Percentiles rank a stretch among this genome's conserved stretches.
phyloP scores from a whole-genome alignment of 1,284 basidiomycete species.

The Cerioporus squamosus region DNA sequence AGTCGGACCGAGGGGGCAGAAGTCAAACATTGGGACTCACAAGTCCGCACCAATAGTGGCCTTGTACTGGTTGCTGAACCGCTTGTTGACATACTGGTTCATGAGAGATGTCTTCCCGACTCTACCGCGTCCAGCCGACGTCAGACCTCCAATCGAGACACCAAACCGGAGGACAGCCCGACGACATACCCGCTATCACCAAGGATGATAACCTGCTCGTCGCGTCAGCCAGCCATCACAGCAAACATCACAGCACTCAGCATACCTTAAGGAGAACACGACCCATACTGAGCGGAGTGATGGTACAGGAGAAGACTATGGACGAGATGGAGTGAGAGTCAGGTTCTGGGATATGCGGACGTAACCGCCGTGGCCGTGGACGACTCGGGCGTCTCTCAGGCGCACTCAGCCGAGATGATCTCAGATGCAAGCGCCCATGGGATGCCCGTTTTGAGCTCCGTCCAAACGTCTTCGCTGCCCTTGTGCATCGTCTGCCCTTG shows the following conservation, averaged over 20 bases:
- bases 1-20: slow-evolving; percentile 3
- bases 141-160: slow-evolving; percentile 6
- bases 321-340: slow-evolving; percentile 16
- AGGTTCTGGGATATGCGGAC: slow-evolving; percentile 22
- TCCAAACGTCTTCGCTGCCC: slow-evolving; percentile 16
- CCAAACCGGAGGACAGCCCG: slow-evolving; percentile 11
- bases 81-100: slow-evolving; percentile 99
- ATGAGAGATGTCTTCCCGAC: slow-evolving; percentile 99
- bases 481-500: slow-evolving; percentile 5
- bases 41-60: slow-evolving; percentile 94
- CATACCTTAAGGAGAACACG: slow-evolving; percentile 94
- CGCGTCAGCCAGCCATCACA: slow-evolving; percentile 15
- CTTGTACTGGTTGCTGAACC: slow-evolving; percentile 99
- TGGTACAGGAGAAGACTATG: slow-evolving; percentile 17
- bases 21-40: slow-evolving; percentile 48
- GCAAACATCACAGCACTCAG: slow-evolving; percentile 1
- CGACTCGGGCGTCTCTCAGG: slow-evolving; percentile 21
- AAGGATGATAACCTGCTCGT: slow-evolving; percentile 89
- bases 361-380: slow-evolving; percentile 20
- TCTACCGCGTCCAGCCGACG: slow-evolving; percentile 45
- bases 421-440: slow-evolving; percentile 19
- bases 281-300: slow-evolving; percentile 56
- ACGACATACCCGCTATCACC: slow-evolving; percentile 92
- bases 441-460: slow-evolving; percentile 23
- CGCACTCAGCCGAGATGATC: no score